These are phyloP conservation scores for Ochromonas danica DNA, from an alignment of 108 stramenopile species.

Conservation along the genomic window DNA sequence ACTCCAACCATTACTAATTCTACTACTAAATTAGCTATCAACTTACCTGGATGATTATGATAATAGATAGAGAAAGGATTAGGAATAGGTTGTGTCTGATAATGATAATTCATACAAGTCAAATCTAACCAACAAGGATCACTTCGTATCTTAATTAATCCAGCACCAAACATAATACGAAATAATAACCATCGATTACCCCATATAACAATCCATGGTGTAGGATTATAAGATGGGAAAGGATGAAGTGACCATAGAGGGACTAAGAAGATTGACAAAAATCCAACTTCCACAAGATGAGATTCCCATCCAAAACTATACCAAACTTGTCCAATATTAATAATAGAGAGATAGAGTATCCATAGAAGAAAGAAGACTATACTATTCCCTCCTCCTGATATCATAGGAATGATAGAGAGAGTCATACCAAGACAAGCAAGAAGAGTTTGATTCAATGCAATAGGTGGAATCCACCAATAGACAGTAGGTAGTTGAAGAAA, in stretches of 20 bases:
- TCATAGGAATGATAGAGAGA: background rate
- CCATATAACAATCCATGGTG: slow-evolving; percentile 63
- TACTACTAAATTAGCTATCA: no score
- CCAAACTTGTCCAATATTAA: slow-evolving; percentile 66
- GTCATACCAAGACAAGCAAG: background rate
- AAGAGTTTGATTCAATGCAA: background rate
- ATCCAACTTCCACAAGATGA: slow-evolving; percentile 73
- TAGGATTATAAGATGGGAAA: slow-evolving; percentile 21
- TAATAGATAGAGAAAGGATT: slow-evolving; percentile 64
- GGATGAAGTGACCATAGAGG: slow-evolving; percentile 50
- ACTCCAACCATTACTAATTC: no score
- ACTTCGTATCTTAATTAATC: slow-evolving; percentile 76
- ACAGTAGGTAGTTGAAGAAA: background rate
- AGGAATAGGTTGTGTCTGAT: slow-evolving; percentile 77
- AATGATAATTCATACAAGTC: slow-evolving; percentile 71
- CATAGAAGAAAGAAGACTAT: slow-evolving; percentile 47
- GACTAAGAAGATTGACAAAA: slow-evolving; percentile 71
- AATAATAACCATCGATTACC: slow-evolving; percentile 75
- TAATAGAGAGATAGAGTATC: slow-evolving; percentile 67
- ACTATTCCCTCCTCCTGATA: background rate
- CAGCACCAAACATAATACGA: slow-evolving; percentile 72
- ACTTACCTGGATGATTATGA: slow-evolving; percentile 68
- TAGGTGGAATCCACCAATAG: background rate
- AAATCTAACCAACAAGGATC: slow-evolving; percentile 70
- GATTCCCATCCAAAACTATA: slow-evolving; percentile 79